These are phyloP conservation scores for Barnettozyma vustinii DNA, from an alignment of 805 yeast genomes.

Conservation along the genomic window DNA sequence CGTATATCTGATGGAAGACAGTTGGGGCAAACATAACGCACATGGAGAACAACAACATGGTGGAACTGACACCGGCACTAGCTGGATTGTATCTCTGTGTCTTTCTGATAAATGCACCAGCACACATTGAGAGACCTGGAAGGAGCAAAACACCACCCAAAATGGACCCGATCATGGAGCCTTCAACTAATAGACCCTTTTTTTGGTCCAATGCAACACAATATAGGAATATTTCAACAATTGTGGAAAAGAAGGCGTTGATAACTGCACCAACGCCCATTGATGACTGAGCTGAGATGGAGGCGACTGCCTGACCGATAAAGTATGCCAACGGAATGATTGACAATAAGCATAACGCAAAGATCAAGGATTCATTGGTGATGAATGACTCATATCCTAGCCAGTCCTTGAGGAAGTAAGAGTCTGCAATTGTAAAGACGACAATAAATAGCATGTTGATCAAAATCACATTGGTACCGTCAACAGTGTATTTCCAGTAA, in stretches of 20 bases:
- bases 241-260: slow-evolving; percentile 94
- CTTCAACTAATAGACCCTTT: slow-evolving; percentile 89
- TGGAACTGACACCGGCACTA: slow-evolving; percentile 94
- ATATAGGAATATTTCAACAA: slow-evolving; percentile 88
- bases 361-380: slow-evolving; percentile 62
- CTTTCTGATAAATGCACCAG: slow-evolving; percentile 88
- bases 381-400: slow-evolving; percentile 24
- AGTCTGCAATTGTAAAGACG: slow-evolving; percentile 76
- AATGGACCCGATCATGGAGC: slow-evolving; percentile 90
- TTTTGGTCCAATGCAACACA: slow-evolving; percentile 84
- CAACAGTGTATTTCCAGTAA: slow-evolving; percentile 93
- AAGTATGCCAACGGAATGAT: slow-evolving; percentile 93
- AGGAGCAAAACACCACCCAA: slow-evolving; percentile 85
- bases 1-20: slow-evolving; percentile 82
- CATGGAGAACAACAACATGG: slow-evolving; percentile 88
- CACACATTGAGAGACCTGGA: slow-evolving; percentile 96
- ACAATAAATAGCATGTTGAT: slow-evolving; percentile 80
- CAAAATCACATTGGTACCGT: slow-evolving; percentile 91
- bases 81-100: slow-evolving; percentile 95
- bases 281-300: slow-evolving; percentile 95
- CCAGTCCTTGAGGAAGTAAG: slow-evolving; percentile 51
- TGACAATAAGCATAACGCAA: slow-evolving; percentile 71
- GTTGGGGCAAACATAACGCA: slow-evolving; percentile 93
- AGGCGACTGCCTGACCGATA: slow-evolving; percentile 99
- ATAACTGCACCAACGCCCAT: slow-evolving; percentile 99